Evolutionary conservation across 2,329 filamentous ascomycete genomes (phyloP).

Genomic region (Chaetomiaceae sp.): DNA sequence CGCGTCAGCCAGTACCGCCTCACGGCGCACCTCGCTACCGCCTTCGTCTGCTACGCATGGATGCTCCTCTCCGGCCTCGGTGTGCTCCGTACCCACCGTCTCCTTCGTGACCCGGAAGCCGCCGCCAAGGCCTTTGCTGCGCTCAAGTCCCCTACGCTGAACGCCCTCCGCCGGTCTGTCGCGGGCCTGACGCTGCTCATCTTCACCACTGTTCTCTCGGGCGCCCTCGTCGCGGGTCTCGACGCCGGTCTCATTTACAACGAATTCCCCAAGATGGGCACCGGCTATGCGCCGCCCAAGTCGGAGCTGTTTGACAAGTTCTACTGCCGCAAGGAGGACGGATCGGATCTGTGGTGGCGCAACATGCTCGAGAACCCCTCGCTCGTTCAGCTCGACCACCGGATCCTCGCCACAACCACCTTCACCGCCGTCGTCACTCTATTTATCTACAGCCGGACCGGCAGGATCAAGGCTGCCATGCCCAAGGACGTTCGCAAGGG

Average conservation of each 20-base stretch:
- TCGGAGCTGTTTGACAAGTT: slow-evolving; percentile 79
- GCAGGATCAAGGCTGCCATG: slow-evolving; percentile 52
- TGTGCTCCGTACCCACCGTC: slow-evolving; percentile 71
- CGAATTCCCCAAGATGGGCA: slow-evolving; percentile 94
- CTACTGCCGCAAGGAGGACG: slow-evolving; percentile 74
- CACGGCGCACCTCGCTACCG: slow-evolving; percentile 81
- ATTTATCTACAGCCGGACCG: slow-evolving; percentile 72
- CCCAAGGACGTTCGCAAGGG: slow-evolving; percentile 62
- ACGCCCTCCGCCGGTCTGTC: slow-evolving; percentile 67
- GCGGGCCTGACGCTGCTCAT: slow-evolving; percentile 68
- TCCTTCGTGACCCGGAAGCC: slow-evolving; percentile 62
- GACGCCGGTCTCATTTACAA: slow-evolving; percentile 98
- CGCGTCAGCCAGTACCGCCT: slow-evolving; percentile 93
- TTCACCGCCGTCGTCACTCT: slow-evolving; percentile 76
- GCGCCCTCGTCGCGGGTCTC: slow-evolving; percentile 86
- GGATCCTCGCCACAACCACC: slow-evolving; percentile 83
- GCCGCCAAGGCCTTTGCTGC: slow-evolving; percentile 56
- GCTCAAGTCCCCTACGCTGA: slow-evolving; percentile 63
- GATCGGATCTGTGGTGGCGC: slow-evolving; percentile 87
- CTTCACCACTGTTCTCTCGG: slow-evolving; percentile 89
- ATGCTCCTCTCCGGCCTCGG: slow-evolving; percentile 89
- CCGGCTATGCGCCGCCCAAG: slow-evolving; percentile 73
- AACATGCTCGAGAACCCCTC: slow-evolving; percentile 98
- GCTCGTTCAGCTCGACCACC: slow-evolving; percentile 91
- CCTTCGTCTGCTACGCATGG: slow-evolving; percentile 87